Evolutionary conservation across 495 filamentous ascomycete species (phyloP).

Genomic region (Xylaria venustula): DNA sequence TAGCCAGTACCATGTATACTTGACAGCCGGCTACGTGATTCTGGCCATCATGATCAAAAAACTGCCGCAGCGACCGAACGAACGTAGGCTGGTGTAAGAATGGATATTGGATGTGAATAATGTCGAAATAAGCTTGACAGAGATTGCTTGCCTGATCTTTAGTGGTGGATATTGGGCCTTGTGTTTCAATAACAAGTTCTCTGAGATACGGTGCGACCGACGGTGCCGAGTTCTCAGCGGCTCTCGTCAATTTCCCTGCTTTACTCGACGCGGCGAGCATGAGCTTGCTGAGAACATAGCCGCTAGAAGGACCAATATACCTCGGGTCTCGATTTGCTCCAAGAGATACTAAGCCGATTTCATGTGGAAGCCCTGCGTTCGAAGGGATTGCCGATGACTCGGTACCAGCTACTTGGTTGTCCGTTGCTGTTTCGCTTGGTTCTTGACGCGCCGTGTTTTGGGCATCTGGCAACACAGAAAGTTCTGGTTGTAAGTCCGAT

Average conservation of each 20-base stretch:
- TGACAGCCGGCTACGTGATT: constrained; percentile 35
- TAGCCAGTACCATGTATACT: constrained; percentile 47
- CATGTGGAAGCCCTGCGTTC: constrained; percentile 35
- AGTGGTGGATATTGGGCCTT: constrained; percentile 33
- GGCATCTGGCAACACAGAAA: background rate
- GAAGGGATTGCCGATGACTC: constrained; percentile 37
- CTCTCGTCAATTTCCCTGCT: constrained; percentile 21
- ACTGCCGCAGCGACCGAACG: constrained; percentile 29
- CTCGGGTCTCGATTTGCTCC: constrained; percentile 14
- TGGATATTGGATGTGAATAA: constrained; percentile 42
- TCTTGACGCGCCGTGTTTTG: background rate
- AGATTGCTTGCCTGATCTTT: constrained; percentile 38
- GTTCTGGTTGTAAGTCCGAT: background rate
- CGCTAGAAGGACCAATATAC: constrained; percentile 21
- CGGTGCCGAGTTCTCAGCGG: constrained; percentile 1
- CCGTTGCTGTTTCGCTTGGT: background rate
- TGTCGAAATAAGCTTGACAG: constrained; percentile 42
- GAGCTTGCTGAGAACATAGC: constrained; percentile 40
- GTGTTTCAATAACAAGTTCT: constrained; percentile 35
- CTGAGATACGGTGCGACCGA: constrained; percentile 7
- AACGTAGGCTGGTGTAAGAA: constrained; percentile 44
- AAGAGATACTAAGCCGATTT: constrained; percentile 17
- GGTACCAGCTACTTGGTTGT: background rate
- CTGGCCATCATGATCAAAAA: constrained; percentile 26
- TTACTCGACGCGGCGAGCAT: constrained; percentile 39